These are phyloP conservation scores for Cyclaneusma minus DNA, from an alignment of 2,329 filamentous ascomycete species.

Conservation along the genomic window DNA sequence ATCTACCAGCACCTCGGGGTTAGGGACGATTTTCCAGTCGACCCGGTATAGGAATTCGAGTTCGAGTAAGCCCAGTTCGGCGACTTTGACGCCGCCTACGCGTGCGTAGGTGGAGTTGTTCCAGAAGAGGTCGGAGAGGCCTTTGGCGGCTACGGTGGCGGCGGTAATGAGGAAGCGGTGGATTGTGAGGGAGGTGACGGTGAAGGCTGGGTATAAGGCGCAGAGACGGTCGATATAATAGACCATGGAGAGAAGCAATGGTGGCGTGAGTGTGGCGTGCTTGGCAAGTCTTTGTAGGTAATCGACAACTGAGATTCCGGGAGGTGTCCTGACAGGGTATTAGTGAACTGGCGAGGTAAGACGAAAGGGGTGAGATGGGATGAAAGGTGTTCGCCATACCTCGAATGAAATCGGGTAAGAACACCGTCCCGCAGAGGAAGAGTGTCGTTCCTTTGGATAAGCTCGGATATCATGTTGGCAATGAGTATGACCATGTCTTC, in stretches of 20 bases:
- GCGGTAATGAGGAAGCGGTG: conserved; percentile 95
- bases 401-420: conserved; percentile 87
- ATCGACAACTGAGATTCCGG: conserved; percentile 85
- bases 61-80: conserved; percentile 80
- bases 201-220: conserved; percentile 83
- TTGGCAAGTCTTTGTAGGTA: conserved; percentile 87
- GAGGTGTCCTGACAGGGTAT: conserved; percentile 40
- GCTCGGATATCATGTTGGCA: conserved; percentile 85
- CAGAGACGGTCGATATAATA: conserved; percentile 97
- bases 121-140: conserved; percentile 93
- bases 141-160: conserved; percentile 89
- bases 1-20: conserved; percentile 81
- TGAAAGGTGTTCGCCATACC: conserved; percentile 31
- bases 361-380: background rate
- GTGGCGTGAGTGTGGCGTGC: conserved; percentile 84
- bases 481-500: conserved; percentile 85
- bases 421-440: conserved; percentile 74
- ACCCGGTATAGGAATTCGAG: conserved; percentile 85
- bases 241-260: conserved; percentile 94
- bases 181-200: conserved; percentile 88
- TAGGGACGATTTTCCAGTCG: conserved; percentile 93
- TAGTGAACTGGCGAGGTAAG: conserved; percentile 4
- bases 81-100: conserved; percentile 81
- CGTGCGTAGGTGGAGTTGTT: conserved; percentile 93
- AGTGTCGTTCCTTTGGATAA: conserved; percentile 84